Percentiles rank a stretch among this genome's conserved stretches.
phyloP scores from a whole-genome alignment of 495 filamentous ascomycete species.

The Peziza echinospora region DNA sequence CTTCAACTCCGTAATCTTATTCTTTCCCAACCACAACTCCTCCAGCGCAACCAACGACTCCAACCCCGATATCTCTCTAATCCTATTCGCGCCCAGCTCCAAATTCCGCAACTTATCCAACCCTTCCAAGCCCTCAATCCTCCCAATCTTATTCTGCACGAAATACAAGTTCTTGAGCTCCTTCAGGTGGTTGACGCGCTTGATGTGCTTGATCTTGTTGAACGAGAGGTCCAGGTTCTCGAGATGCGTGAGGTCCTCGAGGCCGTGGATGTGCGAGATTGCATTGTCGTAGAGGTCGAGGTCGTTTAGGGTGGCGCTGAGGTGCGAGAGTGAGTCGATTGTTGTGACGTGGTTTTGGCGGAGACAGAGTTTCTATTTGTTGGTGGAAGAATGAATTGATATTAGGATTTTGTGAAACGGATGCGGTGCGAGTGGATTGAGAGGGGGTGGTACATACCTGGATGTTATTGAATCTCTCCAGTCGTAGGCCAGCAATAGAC shows the following conservation, averaged over 20 bases:
- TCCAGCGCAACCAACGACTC: constrained; percentile 53
- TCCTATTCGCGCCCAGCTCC: constrained; percentile 79
- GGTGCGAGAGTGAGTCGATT: constrained; percentile 43
- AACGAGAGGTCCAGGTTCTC: constrained; percentile 77
- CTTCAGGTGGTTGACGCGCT: constrained; percentile 56
- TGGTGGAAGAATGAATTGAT: constrained; percentile 1
- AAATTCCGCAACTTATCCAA: constrained; percentile 54
- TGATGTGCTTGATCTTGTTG: constrained; percentile 99
- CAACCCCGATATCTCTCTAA: constrained; percentile 75
- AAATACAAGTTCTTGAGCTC: constrained; percentile 76
- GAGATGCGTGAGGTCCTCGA: constrained; percentile 54
- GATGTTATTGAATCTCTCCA: constrained; percentile 38
- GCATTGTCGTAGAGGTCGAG: constrained; percentile 96
- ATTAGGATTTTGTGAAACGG: no score
- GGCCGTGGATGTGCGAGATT: constrained; percentile 66
- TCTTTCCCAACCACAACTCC: constrained; percentile 92
- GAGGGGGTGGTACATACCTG: constrained; percentile 23
- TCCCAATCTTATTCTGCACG: constrained; percentile 78
- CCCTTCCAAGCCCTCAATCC: constrained; percentile 66
- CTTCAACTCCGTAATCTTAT: constrained; percentile 78
- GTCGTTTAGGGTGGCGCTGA: constrained; percentile 48
- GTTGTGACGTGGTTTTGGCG: constrained; percentile 78
- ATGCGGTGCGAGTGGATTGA: background rate
- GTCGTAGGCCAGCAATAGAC: constrained; percentile 51
- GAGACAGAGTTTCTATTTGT: constrained; percentile 54